Evolutionary conservation across 495 filamentous ascomycete species (phyloP), one percentile per base, ranked within the genome.

Genomic region (Aspergillus campestris): DNA sequence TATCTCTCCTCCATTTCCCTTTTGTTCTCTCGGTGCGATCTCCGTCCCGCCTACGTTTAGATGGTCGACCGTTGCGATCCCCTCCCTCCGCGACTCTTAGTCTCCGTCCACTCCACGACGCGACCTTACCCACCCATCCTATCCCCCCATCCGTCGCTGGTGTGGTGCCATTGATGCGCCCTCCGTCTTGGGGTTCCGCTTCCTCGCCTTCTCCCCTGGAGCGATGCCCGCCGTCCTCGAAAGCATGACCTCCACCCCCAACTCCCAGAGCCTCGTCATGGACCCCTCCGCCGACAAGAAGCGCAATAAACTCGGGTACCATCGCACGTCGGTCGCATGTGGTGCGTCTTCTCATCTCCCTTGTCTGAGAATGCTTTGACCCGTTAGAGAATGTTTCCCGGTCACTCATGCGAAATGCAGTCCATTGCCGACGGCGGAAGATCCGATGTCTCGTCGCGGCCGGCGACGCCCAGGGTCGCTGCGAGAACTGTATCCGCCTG

Each of bases 231-330:
- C 61, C 34, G 66, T 65, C 44, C 58, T 87, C 51, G 80, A 81
- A 64, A 72, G 75, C 51, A 79, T 81, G 48, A 66, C 77, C 50
- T 83, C 85, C 52, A 84, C 78, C 51, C 78, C 83, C 53, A 83
- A 75, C 66, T 77, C 82, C 50, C 78, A 81, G 49, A 68, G 72
- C 49, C 54, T 62, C 38, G 53, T 67, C 57, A 67, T 65, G 65
- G 71, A 66, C 49, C 56, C 56, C 38, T 64, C 68, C 38, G 62
- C 64, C 34, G 90, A 95, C 57, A 95, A 92, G 69, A 84, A 86
- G 63, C 83, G 92, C 55, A 98, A 97, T 63, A 97, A 94, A 67
- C 74, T 98, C 42, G 92, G 92, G 29, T 98, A 98, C 64, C 91
- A 96, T 73, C 83, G 92, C 47, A 96, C 89, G 31, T 94, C 92